phyloP scores from a whole-genome alignment of 768 basidiomycete genomes.

The Boletellus sp. region DNA sequence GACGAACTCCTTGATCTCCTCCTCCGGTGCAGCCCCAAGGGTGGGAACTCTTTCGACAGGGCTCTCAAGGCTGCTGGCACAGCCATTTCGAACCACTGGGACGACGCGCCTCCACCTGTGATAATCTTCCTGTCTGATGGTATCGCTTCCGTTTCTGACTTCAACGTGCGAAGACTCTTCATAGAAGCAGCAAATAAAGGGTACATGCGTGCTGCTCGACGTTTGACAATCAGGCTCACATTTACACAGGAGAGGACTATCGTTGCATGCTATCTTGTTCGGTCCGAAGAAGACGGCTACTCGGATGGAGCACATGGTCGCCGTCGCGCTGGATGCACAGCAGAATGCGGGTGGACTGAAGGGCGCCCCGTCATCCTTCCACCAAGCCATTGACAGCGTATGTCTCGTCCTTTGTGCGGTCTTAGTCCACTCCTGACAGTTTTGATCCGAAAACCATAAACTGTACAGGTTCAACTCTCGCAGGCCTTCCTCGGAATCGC shows the following conservation, averaged over 20 bases:
- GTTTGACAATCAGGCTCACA: background rate
- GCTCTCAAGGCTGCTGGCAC: constrained; percentile 39
- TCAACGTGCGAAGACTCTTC: constrained; percentile 35
- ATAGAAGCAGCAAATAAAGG: constrained; percentile 36
- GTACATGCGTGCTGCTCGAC: constrained; percentile 23
- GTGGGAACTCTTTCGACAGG: constrained; percentile 41
- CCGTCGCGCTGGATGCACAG: constrained; percentile 46
- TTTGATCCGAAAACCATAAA: no score
- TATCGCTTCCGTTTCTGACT: constrained; percentile 36
- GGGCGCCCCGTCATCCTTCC: constrained; percentile 41
- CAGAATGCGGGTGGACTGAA: constrained; percentile 25
- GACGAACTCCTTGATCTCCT: constrained; percentile 41
- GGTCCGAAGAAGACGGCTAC: constrained; percentile 31
- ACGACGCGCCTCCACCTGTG: constrained; percentile 43
- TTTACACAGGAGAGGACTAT: constrained; percentile 44
- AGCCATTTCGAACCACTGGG: constrained; percentile 43
- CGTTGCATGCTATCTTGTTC: constrained; percentile 56
- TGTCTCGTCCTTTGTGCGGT: constrained; percentile 2
- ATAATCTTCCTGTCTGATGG: constrained; percentile 60
- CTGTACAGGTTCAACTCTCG: constrained; percentile 44
- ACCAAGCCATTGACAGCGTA: constrained; percentile 50
- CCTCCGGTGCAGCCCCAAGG: constrained; percentile 31
- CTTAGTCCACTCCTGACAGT: background rate
- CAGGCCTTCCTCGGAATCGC: constrained; percentile 55
- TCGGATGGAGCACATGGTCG: constrained; percentile 43